phyloP scores from a whole-genome alignment of 129 eudicot genomes.

The Cynara cardunculus region DNA sequence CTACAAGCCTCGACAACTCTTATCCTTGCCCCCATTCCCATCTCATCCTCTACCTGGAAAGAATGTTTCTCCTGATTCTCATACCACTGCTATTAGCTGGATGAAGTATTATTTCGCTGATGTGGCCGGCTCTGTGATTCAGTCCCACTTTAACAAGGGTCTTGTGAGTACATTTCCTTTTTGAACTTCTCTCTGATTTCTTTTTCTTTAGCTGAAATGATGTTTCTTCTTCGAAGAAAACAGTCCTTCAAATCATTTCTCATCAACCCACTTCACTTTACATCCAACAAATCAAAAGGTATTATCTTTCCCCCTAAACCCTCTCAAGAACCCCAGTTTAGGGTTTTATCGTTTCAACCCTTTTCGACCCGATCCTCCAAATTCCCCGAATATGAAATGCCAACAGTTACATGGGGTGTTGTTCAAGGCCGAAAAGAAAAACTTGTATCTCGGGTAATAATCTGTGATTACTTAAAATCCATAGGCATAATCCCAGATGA shows the following conservation, averaged over 20 bases:
- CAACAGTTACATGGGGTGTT: constrained; percentile 75
- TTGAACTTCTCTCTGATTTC: neutral
- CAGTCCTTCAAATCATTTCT: constrained; percentile 17
- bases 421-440: constrained; percentile 77
- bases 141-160: constrained; percentile 70
- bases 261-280: constrained; percentile 22
- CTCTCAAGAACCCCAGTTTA: constrained; percentile 26
- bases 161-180: constrained; percentile 47
- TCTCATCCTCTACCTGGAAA: constrained; percentile 61
- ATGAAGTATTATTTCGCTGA: constrained; percentile 79
- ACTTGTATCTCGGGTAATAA: constrained; percentile 60
- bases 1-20: constrained; percentile 71
- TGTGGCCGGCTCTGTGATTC: constrained; percentile 47
- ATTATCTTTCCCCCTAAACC: constrained; percentile 13
- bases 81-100: constrained; percentile 81
- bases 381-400: constrained; percentile 79
- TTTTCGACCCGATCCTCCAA: constrained; percentile 51
- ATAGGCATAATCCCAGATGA: constrained; percentile 69
- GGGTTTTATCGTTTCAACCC: constrained; percentile 28
- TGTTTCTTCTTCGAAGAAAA: constrained; percentile 31
- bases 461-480: constrained; percentile 54
- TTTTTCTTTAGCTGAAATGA: constrained; percentile 24
- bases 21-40: constrained; percentile 84
- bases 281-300: neutral
- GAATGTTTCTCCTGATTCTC: constrained; percentile 31